phyloP scores from a whole-genome alignment of 2,329 filamentous ascomycete genomes.

The Pseudocercospora eumusae region DNA sequence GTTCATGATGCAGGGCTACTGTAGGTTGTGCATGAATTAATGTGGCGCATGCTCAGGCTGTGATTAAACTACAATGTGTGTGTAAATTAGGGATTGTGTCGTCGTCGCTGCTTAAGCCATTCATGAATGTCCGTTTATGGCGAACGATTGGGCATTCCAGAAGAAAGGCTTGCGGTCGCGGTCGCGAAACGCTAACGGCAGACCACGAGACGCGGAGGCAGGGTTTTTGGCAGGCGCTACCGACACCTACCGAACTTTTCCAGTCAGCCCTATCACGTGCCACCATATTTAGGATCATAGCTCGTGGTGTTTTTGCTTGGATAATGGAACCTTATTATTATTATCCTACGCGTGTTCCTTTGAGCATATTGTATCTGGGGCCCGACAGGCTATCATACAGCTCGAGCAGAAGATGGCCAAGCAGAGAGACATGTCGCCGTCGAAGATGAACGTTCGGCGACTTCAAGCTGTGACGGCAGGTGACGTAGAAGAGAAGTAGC shows the following conservation, averaged over 20 bases:
- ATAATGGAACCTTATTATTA: no score
- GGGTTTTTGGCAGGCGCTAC: not conserved
- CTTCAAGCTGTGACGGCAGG: not conserved
- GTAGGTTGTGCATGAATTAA: slow-evolving; percentile 9
- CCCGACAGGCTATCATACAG: no score
- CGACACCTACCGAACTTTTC: slow-evolving; percentile 1
- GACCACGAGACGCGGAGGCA: not conserved
- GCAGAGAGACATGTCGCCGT: not conserved
- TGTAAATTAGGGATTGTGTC: slow-evolving; percentile 7
- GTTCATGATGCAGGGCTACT: slow-evolving; percentile 32
- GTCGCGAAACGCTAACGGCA: not conserved
- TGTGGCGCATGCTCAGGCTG: slow-evolving; percentile 13
- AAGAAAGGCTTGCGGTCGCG: not conserved
- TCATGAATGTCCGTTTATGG: slow-evolving; percentile 4
- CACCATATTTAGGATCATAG: no score
- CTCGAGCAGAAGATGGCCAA: not conserved
- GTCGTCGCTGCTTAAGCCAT: slow-evolving; percentile 7
- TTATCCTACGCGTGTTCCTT: no score
- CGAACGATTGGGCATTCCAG: not conserved
- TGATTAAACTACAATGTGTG: slow-evolving; percentile 1
- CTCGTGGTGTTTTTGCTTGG: no score
- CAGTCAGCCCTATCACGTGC: no score
- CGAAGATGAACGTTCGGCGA: no score
- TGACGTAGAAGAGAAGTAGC: slow-evolving; percentile 7
- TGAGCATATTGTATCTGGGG: no score